phyloP scores from a whole-genome alignment of 345 rosid species.

The Pistacia atlantica region DNA sequence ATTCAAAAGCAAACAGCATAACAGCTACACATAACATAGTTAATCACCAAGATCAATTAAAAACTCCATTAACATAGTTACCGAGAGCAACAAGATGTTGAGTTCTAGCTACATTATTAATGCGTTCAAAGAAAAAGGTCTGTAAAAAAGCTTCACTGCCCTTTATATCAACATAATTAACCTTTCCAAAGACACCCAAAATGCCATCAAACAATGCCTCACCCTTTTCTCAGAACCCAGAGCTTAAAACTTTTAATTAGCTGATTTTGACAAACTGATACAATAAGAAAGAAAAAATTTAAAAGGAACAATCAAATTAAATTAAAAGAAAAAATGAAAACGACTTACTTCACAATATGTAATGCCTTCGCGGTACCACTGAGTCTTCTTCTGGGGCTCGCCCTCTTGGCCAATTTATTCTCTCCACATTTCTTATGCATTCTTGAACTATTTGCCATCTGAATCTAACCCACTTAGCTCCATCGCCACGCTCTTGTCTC shows the following conservation, averaged over 20 bases:
- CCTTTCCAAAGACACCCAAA: constrained; percentile 64
- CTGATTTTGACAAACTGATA: too few relatives aligned
- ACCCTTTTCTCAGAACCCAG: constrained; percentile 47
- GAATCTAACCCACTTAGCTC: constrained; percentile 47
- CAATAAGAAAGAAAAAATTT: too few relatives aligned
- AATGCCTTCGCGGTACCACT: too few relatives aligned
- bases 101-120: constrained; percentile 46
- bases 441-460: constrained; percentile 67
- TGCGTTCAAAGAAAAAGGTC: constrained; percentile 60
- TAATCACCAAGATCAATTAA: too few relatives aligned
- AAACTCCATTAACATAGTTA: constrained; percentile 18
- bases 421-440: constrained; percentile 84
- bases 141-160: too few relatives aligned
- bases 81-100: constrained; percentile 91
- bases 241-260: not conserved
- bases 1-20: not conserved
- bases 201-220: constrained; percentile 95
- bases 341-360: too few relatives aligned
- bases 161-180: too few relatives aligned
- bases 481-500: not conserved
- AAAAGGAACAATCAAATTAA: too few relatives aligned
- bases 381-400: constrained; percentile 18
- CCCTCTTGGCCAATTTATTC: constrained; percentile 66
- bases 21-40: too few relatives aligned
- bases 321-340: too few relatives aligned